phyloP scores from a whole-genome alignment of 2,329 filamentous ascomycete species.

The Berkeleyomyces rouxiae region DNA sequence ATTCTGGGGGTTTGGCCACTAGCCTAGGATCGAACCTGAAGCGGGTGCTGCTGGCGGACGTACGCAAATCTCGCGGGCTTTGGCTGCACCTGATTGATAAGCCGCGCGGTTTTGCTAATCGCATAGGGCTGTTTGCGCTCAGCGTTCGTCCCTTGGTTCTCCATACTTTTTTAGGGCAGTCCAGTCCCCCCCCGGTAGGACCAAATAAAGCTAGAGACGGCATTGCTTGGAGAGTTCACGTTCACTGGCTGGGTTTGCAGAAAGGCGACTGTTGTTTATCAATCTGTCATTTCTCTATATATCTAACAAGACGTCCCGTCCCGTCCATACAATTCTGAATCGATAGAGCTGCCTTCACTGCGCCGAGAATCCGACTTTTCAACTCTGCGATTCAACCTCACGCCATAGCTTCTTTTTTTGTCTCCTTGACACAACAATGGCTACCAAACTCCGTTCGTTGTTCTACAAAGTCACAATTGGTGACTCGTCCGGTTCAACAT shows the following conservation, averaged over 20 bases:
- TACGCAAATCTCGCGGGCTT: background rate
- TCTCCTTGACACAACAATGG: constrained; percentile 20
- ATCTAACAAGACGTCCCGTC: background rate
- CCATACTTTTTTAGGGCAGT: background rate
- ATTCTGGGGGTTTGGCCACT: background rate
- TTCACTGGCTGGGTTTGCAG: background rate
- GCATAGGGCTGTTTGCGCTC: background rate
- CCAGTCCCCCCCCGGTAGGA: background rate
- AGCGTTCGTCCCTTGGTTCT: background rate
- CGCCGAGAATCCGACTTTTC: no score
- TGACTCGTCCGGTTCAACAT: constrained; percentile 13
- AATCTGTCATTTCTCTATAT: background rate
- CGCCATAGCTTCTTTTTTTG: background rate
- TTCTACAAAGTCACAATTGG: constrained; percentile 22
- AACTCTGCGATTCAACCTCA: background rate
- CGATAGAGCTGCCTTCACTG: no score
- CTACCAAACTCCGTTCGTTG: constrained; percentile 26
- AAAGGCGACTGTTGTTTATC: background rate
- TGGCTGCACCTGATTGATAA: constrained; percentile 7
- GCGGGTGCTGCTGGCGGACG: background rate
- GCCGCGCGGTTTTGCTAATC: background rate
- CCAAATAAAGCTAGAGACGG: background rate
- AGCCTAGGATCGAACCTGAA: background rate
- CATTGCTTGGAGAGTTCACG: background rate
- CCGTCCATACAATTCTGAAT: no score